Evolutionary conservation across 331 rosid species (phyloP), one percentile per base, ranked within the genome.

Genomic region (Pyracantha coccinea): DNA sequence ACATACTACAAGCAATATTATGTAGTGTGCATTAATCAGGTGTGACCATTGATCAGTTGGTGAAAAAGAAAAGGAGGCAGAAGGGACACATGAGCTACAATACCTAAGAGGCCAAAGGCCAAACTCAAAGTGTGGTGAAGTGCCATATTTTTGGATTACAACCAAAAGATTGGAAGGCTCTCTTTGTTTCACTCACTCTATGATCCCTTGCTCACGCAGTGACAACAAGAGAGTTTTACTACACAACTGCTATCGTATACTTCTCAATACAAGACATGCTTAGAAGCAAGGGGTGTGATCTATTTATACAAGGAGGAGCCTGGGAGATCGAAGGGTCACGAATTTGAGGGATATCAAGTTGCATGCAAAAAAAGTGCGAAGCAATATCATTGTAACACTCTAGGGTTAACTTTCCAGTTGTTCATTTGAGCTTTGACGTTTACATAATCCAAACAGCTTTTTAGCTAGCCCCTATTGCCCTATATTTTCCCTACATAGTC

Each of bases 31-130:
- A 41, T 41, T 41, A 41, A 35, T 35, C 4, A 41, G 47, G 10
- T 38, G 47, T 38, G 47, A 38, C 47, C 47, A 38, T 38, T 38
- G 47, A 38, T 6, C 20, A n/a, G 21, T 52, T 16, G 9, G 58
- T 52, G 32, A 38, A 53, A 12, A 19, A 28, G 14, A 33, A 24
- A 45, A 4, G 33, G 44, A 31, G 3, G 52, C 33, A 20, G 24
- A 64, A 31, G 62, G 20, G 58, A 31, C 6, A 47, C 8, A 16
- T 52, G 12, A 31, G 19, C 21, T 50, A 62, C n/a, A 55, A 6
- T 80, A 92, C 98, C 98, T 82, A 93, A 65, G 78, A 93, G 79
- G 71, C 97, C 98, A 78, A 90, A 93, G 10, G 84, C 81, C 74
- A 91, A 80, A 76, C 84, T 89, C 75, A 80, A 79, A 25, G 79